Base-by-base conservation (phyloP, 2,329 filamentous ascomycete genomes). In the Bipolaris zeicola region DNA sequence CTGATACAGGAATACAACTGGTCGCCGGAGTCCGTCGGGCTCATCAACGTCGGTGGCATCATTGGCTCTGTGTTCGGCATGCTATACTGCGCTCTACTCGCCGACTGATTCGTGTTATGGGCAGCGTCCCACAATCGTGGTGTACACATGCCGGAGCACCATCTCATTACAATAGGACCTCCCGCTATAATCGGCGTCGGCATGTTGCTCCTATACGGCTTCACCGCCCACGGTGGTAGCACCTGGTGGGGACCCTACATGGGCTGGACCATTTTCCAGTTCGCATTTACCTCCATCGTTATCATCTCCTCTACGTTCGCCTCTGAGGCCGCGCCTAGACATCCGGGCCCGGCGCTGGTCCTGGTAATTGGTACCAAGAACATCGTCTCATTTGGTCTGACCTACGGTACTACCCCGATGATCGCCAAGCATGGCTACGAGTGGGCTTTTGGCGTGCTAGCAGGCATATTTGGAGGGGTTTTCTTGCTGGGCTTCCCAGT, bases 91-190 rank as follows among this genome's bases (percentile, higher is more conserved):
- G 28, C 11, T 33, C 28, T 33, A 33, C 11, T 33, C 6, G 28
- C 6, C 28, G 28, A 33, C 6, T 2, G 28, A 6, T 11, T 33
- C 1, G 28, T 33, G 11, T 11, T 33, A 6, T 33, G 28, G 28
- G 26, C 28, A 1, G 50, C 31, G 13, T 28, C 31, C 11, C 39
- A 5, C 3, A 37, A 46, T n/a, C 18, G 24, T 11, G 50, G 50
- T 28, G 16, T 52, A 2, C 50, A 52, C 28, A 46, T 18, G 22
- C 50, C 50, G 10, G 50, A 52, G 16, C 50, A 52, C n/a, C 16
- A 13, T 7, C 33, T 52, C 2, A 5, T 52, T 8, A 39, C 33
- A 6, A 14, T 52, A 6, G 14, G 45, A 11, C 34, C 41, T 5
- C 50, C 50, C 13, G 33, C 39, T 16, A 3, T 52, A 16, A 22